These are phyloP conservation scores for Escovopsis sp. DNA, from an alignment of 2,329 filamentous ascomycete species.

Conservation along the genomic window DNA sequence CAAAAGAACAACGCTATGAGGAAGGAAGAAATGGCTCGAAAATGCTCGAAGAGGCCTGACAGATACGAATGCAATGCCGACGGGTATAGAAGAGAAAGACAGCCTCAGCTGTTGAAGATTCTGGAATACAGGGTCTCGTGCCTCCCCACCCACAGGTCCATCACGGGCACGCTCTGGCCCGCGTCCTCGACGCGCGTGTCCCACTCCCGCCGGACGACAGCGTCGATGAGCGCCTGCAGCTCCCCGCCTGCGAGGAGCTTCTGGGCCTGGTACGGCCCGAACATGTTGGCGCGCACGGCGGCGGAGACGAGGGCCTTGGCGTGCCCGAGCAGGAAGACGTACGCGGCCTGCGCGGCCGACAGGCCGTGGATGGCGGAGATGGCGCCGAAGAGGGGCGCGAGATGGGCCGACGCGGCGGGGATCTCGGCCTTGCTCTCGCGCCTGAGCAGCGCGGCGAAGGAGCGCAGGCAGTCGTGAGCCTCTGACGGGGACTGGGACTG, in stretches of 20 bases:
- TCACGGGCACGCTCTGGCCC: conserved; percentile 58
- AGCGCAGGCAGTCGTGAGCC: conserved; percentile 12
- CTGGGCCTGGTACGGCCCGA: conserved; percentile 72
- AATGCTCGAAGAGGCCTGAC: no score
- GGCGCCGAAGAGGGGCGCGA: conserved; percentile 56
- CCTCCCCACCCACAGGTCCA: conserved; percentile 72
- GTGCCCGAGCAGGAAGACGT: conserved; percentile 63
- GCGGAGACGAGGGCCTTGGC: conserved; percentile 64
- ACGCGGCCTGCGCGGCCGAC: conserved; percentile 47
- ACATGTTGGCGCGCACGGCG: conserved; percentile 60
- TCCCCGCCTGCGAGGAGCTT: conserved; percentile 48
- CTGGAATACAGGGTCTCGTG: conserved; percentile 74
- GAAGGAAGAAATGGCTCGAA: conserved; percentile 4
- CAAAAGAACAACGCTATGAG: background rate
- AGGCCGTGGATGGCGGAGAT: conserved; percentile 49
- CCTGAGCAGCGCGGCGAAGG: conserved; percentile 23
- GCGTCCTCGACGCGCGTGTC: conserved; percentile 46
- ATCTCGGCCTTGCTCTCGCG: conserved; percentile 13
- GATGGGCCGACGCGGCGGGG: conserved; percentile 44
- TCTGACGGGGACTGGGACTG: conserved; percentile 5
- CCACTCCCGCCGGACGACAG: conserved; percentile 47
- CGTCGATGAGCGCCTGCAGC: conserved; percentile 42
- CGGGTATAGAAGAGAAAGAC: background rate
- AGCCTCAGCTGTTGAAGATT: conserved; percentile 64
- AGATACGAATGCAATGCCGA: no score